Evolutionary conservation across 2,329 filamentous ascomycete species (phyloP).

Genomic region (Sarocladium brachiariae): DNA sequence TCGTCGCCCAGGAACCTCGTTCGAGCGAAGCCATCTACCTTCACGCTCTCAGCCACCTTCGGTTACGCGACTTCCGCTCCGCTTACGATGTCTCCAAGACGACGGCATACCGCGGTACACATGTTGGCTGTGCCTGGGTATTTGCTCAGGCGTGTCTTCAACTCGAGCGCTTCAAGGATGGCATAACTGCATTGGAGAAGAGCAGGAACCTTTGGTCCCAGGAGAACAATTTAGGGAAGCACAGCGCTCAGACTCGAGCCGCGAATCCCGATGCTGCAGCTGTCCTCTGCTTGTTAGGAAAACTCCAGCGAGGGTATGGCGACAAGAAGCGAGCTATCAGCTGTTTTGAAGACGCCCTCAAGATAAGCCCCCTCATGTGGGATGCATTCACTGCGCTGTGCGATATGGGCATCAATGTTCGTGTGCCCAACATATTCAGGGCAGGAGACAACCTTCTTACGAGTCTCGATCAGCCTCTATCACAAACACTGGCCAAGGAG

Average conservation of each 20-base stretch:
- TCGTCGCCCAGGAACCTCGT: constrained; percentile 76
- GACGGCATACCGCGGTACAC: constrained; percentile 60
- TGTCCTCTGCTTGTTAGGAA: constrained; percentile 76
- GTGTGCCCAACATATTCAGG: constrained; percentile 81
- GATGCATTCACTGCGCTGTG: constrained; percentile 88
- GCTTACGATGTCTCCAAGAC: constrained; percentile 78
- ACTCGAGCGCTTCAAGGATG: constrained; percentile 72
- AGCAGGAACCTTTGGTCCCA: constrained; percentile 67
- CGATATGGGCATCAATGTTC: constrained; percentile 76
- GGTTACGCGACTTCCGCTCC: constrained; percentile 73
- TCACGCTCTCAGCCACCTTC: constrained; percentile 76
- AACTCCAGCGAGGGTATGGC: constrained; percentile 78
- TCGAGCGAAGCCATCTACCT: constrained; percentile 77
- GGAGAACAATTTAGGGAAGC: constrained; percentile 73
- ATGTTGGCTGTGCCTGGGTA: constrained; percentile 83
- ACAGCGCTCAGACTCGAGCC: constrained; percentile 68
- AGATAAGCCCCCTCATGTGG: constrained; percentile 94
- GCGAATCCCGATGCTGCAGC: constrained; percentile 77
- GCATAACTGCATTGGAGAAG: constrained; percentile 77
- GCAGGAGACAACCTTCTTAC: constrained; percentile 50
- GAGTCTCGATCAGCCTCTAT: constrained; percentile 32
- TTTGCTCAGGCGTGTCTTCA: constrained; percentile 84
- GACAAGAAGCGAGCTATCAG: constrained; percentile 76
- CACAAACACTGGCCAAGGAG: constrained; percentile 10
- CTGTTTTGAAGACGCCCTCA: constrained; percentile 82